These are phyloP conservation scores for Hypomontagnella submonticulosa DNA, from an alignment of 495 filamentous ascomycete species.

Conservation along the genomic window DNA sequence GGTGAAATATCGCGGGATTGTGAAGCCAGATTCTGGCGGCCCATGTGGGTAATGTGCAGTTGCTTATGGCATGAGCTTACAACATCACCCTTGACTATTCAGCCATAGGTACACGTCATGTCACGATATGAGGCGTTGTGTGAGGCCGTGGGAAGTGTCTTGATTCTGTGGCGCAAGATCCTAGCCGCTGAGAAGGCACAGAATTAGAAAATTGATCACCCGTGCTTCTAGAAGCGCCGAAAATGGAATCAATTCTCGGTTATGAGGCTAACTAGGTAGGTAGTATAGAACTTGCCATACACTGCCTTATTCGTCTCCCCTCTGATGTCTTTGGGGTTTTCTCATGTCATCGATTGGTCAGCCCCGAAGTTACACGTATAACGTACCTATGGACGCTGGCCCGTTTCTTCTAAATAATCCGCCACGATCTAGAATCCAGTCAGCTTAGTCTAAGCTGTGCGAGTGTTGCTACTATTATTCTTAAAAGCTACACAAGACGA, in stretches of 20 bases:
- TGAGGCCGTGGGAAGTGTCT: slow-evolving; percentile 4
- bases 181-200: background rate
- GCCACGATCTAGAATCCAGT: background rate
- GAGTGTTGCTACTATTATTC: background rate
- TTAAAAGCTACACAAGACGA: slow-evolving; percentile 14
- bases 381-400: background rate
- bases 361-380: slow-evolving; percentile 11
- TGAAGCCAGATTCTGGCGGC: too few relatives aligned
- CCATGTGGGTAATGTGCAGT: background rate
- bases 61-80: background rate
- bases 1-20: too few relatives aligned
- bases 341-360: slow-evolving; percentile 1
- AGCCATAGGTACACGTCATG: slow-evolving; percentile 13
- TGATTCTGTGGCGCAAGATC: slow-evolving; percentile 4
- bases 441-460: background rate
- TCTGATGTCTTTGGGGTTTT: background rate
- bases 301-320: background rate
- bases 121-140: slow-evolving; percentile 4
- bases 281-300: background rate
- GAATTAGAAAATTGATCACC: slow-evolving; percentile 2
- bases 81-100: slow-evolving; percentile 7
- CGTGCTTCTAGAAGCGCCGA: slow-evolving; percentile 22
- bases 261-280: background rate
- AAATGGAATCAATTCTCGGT: slow-evolving; percentile 1
- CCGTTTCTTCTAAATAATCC: slow-evolving; percentile 8